Conservation (phyloP, 2,329 filamentous ascomycete species). For the Stromatinia cepivora region DNA sequence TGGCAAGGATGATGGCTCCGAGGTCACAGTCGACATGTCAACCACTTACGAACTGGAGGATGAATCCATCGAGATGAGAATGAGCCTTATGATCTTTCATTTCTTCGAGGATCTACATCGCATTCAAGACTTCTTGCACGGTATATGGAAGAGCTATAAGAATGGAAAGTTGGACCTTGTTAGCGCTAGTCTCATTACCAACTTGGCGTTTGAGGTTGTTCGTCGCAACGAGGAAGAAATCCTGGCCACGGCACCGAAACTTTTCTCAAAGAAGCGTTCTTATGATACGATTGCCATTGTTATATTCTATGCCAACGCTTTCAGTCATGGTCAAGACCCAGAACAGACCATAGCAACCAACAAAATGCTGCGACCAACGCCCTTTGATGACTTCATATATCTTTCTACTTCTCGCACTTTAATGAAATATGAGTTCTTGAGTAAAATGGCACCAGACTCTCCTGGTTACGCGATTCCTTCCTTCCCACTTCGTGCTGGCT, state of each 20-base stretch:
- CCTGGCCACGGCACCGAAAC: background rate
- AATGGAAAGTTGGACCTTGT: background rate
- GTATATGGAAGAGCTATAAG: background rate
- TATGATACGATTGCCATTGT: slow-evolving; percentile 4
- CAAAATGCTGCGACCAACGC: background rate
- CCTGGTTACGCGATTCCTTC: background rate
- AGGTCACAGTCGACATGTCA: background rate
- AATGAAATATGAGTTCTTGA: background rate
- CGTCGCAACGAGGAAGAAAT: background rate
- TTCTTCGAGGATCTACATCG: slow-evolving; percentile 14
- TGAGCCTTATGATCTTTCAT: background rate
- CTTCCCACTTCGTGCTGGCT: background rate
- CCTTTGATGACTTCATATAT: slow-evolving; percentile 6
- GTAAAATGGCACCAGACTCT: background rate
- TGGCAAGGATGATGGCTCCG: background rate
- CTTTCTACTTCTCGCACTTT: slow-evolving; percentile 1
- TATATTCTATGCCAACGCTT: background rate
- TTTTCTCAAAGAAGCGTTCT: background rate
- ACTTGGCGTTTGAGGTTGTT: background rate
- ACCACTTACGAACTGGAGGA: background rate
- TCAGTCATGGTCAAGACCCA: background rate
- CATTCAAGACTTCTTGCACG: background rate
- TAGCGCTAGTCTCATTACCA: background rate
- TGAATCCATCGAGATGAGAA: background rate
- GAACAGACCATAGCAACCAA: background rate